phyloP scores from a whole-genome alignment of 768 basidiomycete species.

The Dioszegia aurantiaca region DNA sequence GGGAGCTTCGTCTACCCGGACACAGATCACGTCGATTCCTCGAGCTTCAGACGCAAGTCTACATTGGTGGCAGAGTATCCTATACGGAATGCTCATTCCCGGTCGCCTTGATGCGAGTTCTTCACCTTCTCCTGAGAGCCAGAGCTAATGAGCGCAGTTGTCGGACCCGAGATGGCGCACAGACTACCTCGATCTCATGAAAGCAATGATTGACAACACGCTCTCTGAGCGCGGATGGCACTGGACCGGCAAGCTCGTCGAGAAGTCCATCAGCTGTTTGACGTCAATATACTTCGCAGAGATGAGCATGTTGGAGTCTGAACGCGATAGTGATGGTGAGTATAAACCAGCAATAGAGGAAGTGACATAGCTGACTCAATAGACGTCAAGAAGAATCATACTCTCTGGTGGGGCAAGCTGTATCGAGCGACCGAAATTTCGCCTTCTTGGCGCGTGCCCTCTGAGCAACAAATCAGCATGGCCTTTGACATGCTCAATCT shows the following conservation, averaged over 20 bases:
- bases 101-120: conserved; percentile 29
- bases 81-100: conserved; percentile 36
- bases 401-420: conserved; percentile 74
- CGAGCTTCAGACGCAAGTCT: conserved; percentile 74
- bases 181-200: conserved; percentile 55
- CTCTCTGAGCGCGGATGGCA: conserved; percentile 77
- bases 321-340: conserved; percentile 70
- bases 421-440: conserved; percentile 68
- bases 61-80: conserved; percentile 63
- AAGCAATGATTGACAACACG: conserved; percentile 66
- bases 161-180: conserved; percentile 22
- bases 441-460: conserved; percentile 81
- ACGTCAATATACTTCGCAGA: conserved; percentile 79
- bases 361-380: conserved; percentile 2
- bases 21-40: conserved; percentile 55
- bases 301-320: conserved; percentile 75
- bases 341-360: not conserved
- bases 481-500: conserved; percentile 65
- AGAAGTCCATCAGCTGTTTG: conserved; percentile 67
- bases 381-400: conserved; percentile 71
- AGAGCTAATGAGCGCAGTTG: conserved; percentile 19
- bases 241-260: conserved; percentile 73
- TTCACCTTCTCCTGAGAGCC: not conserved
- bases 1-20: conserved; percentile 69
- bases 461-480: conserved; percentile 68